Conservation (phyloP, 805 yeast genomes). For the Pichia rugopelliculosa region DNA sequence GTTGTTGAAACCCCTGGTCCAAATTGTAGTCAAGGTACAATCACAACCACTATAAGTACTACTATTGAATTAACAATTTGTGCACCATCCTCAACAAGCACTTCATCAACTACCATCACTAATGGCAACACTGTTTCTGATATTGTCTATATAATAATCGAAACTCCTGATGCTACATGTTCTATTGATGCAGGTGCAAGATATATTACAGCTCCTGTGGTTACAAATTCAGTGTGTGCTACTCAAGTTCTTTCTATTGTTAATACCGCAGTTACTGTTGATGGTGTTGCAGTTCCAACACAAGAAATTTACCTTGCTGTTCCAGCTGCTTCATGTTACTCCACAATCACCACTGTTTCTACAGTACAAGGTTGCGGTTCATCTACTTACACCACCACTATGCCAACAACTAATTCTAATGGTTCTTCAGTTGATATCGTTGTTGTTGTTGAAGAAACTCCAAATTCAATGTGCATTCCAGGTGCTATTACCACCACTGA, state of each 20-base stretch:
- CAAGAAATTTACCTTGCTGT: background rate
- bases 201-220: background rate
- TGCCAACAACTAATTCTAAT: background rate
- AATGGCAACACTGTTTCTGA: background rate
- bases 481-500: constrained; percentile 1
- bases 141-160: background rate
- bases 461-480: constrained; percentile 3
- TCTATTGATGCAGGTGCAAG: background rate
- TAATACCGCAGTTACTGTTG: background rate
- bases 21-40: background rate
- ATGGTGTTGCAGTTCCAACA: background rate
- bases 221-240: background rate
- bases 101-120: background rate
- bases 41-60: background rate
- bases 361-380: constrained; percentile 1
- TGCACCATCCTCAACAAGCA: constrained; percentile 1
- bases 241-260: background rate
- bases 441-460: constrained; percentile 4
- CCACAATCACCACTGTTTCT: background rate
- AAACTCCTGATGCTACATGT: background rate
- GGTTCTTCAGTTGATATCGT: background rate
- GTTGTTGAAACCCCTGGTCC: constrained; percentile 7
- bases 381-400: background rate
- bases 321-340: background rate
- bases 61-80: background rate